phyloP scores from a whole-genome alignment of 495 filamentous ascomycete genomes.

The Penicillium desertorum region DNA sequence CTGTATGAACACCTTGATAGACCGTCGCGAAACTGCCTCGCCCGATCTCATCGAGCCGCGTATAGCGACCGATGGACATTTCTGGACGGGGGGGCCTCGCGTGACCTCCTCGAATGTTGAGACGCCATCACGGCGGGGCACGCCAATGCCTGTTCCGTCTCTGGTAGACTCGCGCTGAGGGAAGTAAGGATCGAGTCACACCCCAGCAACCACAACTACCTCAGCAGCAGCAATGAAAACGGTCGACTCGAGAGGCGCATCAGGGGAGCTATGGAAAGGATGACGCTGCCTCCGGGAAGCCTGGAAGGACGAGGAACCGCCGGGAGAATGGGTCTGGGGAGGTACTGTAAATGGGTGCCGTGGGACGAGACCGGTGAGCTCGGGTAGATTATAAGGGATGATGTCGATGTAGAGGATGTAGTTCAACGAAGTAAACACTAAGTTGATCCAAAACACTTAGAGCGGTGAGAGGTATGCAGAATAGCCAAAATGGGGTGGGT shows the following conservation, averaged over 20 bases:
- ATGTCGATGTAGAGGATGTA: conserved; percentile 1
- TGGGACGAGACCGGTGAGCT: conserved; percentile 17
- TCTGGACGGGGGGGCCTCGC: conserved; percentile 50
- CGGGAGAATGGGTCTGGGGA: conserved; percentile 16
- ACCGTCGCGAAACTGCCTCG: conserved; percentile 96
- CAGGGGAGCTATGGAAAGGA: conserved; percentile 28
- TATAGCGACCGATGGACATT: conserved; percentile 73
- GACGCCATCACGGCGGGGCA: conserved; percentile 39
- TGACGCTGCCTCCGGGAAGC: conserved; percentile 13
- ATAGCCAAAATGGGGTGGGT: conserved; percentile 9
- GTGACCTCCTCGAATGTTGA: conserved; percentile 45
- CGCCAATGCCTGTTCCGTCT: conserved; percentile 12
- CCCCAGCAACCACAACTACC: conserved; percentile 46
- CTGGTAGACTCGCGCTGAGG: conserved; percentile 13
- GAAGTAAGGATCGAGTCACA: conserved; percentile 22
- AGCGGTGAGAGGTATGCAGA: conserved; percentile 34
- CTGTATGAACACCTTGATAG: conserved; percentile 80
- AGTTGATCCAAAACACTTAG: conserved; percentile 13
- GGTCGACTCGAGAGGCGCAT: conserved; percentile 35
- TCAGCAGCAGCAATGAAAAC: conserved; percentile 31
- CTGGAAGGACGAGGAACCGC: conserved; percentile 22
- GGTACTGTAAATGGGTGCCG: conserved; percentile 9
- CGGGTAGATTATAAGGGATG: conserved; percentile 6
- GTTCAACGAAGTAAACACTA: conserved; percentile 1
- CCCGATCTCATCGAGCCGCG: conserved; percentile 79